phyloP scores from a whole-genome alignment of 164 flowering plant genomes.

The Vitis cinerea region DNA sequence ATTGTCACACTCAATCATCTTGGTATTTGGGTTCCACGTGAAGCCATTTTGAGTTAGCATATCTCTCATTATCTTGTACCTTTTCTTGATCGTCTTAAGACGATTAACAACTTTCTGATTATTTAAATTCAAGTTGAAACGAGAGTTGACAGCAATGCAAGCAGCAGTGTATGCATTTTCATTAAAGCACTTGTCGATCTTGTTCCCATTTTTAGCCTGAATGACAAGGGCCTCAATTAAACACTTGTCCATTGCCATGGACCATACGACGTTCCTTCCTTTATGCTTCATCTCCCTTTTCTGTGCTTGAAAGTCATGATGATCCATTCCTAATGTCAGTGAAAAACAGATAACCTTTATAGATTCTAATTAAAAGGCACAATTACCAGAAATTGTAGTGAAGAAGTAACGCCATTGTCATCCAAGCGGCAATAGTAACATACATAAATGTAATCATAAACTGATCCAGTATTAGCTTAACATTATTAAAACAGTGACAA shows the following conservation, averaged over 20 bases:
- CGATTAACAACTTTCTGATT: slow-evolving; percentile 40
- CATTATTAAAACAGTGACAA: no score
- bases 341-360: no score
- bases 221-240: slow-evolving; percentile 37
- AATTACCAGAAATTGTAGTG: no score
- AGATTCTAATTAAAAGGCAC: no score
- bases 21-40: slow-evolving; percentile 34
- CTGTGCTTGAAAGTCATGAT: slow-evolving; percentile 29
- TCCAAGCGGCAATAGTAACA: no score
- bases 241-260: slow-evolving; percentile 43
- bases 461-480: no score
- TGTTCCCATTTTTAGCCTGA: slow-evolving; percentile 39
- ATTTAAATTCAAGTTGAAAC: slow-evolving; percentile 31
- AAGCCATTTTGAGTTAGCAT: slow-evolving; percentile 36
- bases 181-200: slow-evolving; percentile 39
- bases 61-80: slow-evolving; percentile 36
- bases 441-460: no score
- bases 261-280: slow-evolving; percentile 45
- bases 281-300: slow-evolving; percentile 38
- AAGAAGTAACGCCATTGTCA: no score
- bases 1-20: slow-evolving; percentile 34
- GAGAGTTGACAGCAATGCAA: slow-evolving; percentile 36
- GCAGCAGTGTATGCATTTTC: slow-evolving; percentile 43
- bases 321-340: slow-evolving; percentile 27
- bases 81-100: slow-evolving; percentile 41